Percentiles rank a stretch among this genome's conserved stretches.
Conservation (phyloP, 192 early-diverging fungal species). For the Entrophospora sp. region DNA sequence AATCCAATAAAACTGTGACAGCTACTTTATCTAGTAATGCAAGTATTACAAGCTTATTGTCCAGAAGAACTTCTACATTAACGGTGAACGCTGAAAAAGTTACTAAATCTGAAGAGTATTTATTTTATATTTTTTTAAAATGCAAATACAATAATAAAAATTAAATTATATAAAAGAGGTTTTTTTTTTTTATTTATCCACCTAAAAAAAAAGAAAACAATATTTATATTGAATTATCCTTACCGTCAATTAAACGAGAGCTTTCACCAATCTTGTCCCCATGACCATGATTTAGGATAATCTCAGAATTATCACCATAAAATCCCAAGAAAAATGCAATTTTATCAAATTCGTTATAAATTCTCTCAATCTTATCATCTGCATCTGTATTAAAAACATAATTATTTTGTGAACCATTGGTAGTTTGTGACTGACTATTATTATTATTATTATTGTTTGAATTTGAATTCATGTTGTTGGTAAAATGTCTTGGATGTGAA, state of each 20-base stretch:
- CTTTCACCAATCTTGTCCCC: slow-evolving; percentile 12
- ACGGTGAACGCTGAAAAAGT: slow-evolving; percentile 23
- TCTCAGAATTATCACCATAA: slow-evolving; percentile 20
- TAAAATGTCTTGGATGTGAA: slow-evolving; percentile 6
- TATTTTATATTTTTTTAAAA: neutral
- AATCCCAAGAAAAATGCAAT: slow-evolving; percentile 51
- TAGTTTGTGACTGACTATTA: slow-evolving; percentile 1
- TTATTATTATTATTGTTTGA: slow-evolving; percentile 16
- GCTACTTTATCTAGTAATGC: slow-evolving; percentile 8
- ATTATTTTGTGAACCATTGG: slow-evolving; percentile 4
- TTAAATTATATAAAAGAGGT: too few species aligned
- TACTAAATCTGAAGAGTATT: slow-evolving; percentile 40
- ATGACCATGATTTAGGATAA: neutral
- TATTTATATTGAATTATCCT: too few species aligned
- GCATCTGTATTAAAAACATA: slow-evolving; percentile 38
- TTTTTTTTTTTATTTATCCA: too few species aligned
- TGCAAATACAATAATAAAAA: too few species aligned
- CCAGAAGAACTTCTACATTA: slow-evolving; percentile 7
- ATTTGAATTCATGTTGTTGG: too few species aligned
- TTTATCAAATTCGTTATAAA: slow-evolving; percentile 67
- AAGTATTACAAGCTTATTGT: neutral
- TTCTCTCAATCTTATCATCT: slow-evolving; percentile 67
- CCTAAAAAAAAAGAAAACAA: too few species aligned
- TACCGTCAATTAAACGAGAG: neutral
- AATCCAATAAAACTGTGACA: slow-evolving; percentile 19